Evolutionary conservation across 2,329 filamentous ascomycete species (phyloP).

Genomic region (Chrysoporthe puriensis): DNA sequence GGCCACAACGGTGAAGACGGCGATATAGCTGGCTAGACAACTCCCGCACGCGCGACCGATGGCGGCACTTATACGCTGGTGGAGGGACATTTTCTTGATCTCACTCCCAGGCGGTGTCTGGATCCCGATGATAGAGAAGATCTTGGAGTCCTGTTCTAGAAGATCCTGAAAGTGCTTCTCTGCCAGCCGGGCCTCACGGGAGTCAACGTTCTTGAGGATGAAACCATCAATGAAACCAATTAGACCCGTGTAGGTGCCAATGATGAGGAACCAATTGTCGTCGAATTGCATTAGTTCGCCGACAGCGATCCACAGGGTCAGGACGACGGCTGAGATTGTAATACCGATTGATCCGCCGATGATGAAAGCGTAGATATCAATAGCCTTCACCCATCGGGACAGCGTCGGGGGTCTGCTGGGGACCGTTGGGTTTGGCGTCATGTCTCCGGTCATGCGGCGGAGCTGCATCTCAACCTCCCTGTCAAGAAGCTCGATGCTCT

Average conservation of each 20-base stretch:
- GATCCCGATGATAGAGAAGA: conserved; percentile 33
- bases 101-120: conserved; percentile 24
- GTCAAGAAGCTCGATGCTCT: conserved; percentile 41
- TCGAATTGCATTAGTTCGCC: conserved; percentile 45
- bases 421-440: conserved; percentile 39
- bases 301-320: conserved; percentile 43
- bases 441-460: conserved; percentile 40
- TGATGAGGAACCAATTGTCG: conserved; percentile 51
- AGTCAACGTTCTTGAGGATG: conserved; percentile 48
- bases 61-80: conserved; percentile 31
- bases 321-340: conserved; percentile 41
- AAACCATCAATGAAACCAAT: conserved; percentile 50
- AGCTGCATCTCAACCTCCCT: conserved; percentile 40
- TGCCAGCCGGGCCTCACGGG: conserved; percentile 32
- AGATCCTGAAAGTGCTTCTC: conserved; percentile 35
- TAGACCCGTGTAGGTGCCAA: conserved; percentile 52
- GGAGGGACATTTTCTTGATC: conserved; percentile 25
- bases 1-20: conserved; percentile 31
- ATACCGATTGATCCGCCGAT: conserved; percentile 47
- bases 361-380: conserved; percentile 47
- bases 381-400: conserved; percentile 40
- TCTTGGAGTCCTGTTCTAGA: conserved; percentile 27
- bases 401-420: conserved; percentile 39
- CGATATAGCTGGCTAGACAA: conserved; percentile 29
- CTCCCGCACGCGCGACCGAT: conserved; percentile 32